A percentile compares a stretch with the other conserved stretches of the same genome.
Evolutionary conservation across 2,329 filamentous ascomycete genomes (phyloP).

Genomic region (Nothophaeocryptopus gaeumannii): DNA sequence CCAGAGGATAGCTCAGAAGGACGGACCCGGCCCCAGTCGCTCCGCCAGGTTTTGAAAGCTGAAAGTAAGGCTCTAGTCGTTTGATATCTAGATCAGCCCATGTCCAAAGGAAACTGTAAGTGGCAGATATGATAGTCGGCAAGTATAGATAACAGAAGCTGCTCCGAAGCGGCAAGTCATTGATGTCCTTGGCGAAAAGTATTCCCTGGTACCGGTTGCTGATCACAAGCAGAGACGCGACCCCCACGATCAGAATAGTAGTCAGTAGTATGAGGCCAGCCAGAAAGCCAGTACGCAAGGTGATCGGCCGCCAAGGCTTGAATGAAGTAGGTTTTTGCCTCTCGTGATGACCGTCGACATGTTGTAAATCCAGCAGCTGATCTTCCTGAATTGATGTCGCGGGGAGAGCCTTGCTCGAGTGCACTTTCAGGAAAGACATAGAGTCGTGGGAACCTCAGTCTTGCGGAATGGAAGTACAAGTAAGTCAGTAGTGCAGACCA

Average conservation of each 20-base stretch:
- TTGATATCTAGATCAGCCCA: slow-evolving; percentile 61
- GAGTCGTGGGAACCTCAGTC: no score
- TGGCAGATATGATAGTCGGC: slow-evolving; percentile 54
- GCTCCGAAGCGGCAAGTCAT: slow-evolving; percentile 37
- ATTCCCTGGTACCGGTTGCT: slow-evolving; percentile 46
- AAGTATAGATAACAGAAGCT: slow-evolving; percentile 50
- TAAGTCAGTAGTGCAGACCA: slow-evolving; percentile 1
- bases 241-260: slow-evolving; percentile 39
- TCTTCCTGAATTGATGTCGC: no score
- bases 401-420: no score
- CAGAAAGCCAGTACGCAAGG: slow-evolving; percentile 40
- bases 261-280: slow-evolving; percentile 34
- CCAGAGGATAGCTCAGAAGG: slow-evolving; percentile 55
- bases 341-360: neutral
- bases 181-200: slow-evolving; percentile 37
- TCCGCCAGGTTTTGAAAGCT: slow-evolving; percentile 50
- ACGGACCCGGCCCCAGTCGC: slow-evolving; percentile 46
- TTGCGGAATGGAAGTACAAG: no score
- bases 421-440: no score
- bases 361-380: no score
- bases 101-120: slow-evolving; percentile 57
- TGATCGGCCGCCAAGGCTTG: slow-evolving; percentile 39
- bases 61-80: slow-evolving; percentile 59
- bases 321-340: neutral
- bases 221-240: slow-evolving; percentile 47